These are phyloP conservation scores for Eucalyptus viminalis DNA, from an alignment of 345 rosid species.

Conservation along the genomic window DNA sequence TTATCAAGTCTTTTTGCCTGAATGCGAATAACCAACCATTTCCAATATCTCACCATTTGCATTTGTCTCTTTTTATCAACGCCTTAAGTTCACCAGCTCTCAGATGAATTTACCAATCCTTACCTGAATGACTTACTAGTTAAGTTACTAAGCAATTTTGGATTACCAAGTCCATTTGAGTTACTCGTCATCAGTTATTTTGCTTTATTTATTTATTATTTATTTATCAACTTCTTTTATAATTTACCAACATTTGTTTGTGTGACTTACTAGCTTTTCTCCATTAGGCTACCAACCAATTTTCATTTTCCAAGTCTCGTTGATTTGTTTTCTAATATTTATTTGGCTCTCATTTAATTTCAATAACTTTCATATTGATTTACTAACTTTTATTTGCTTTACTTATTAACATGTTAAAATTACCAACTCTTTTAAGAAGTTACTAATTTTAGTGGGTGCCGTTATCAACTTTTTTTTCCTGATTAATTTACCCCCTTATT, in stretches of 20 bases:
- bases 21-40: not conserved
- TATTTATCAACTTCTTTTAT: not conserved
- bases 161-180: not conserved
- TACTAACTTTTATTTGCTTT: not conserved
- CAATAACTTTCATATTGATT: not conserved
- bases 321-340: not conserved
- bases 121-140: not conserved
- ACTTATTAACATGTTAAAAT: not conserved
- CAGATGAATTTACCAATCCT: not conserved
- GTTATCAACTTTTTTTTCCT: not conserved
- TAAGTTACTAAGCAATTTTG: not conserved
- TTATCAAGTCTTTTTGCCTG: not conserved
- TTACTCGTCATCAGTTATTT: not conserved
- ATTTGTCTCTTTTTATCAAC: not conserved
- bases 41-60: not conserved
- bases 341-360: not conserved
- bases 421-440: not conserved
- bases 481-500: not conserved
- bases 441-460: not conserved
- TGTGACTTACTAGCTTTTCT: not conserved
- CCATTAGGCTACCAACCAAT: not conserved
- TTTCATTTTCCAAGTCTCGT: not conserved
- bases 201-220: not conserved
- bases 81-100: no score
- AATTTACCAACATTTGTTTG: not conserved